Base-by-base conservation (phyloP, 1,139 yeast species). In the Protomyces inouyei region DNA sequence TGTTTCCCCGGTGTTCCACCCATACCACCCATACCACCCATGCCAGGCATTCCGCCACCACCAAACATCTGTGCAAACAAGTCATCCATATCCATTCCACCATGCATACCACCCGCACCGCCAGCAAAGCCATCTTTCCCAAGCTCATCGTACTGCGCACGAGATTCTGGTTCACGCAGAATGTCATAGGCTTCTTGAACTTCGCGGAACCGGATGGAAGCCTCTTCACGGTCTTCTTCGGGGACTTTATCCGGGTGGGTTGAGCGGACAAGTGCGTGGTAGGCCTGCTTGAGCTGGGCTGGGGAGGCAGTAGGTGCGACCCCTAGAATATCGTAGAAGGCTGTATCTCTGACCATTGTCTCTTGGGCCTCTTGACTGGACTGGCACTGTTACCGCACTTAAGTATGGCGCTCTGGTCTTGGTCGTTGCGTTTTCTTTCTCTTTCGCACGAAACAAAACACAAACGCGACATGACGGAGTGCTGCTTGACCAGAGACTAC, bases 241-340 rank as follows among this genome's bases (percentile, higher is more conserved):
- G 97, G 98, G 72, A 93, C 91, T 78, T 93, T 95, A 75, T 93
- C 98, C 0, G 98, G 98, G 75, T 95, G 98, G 68, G 91, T 87
- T 66, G 78, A 80, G 74, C 93, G 86, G 16, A 55, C 64, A 64
- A 86, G 79, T 69, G 83, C 85, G 68, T 91, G 80, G 75, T 87
- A 89, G 0, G 96, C 93, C 74, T 82, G 84, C 70, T 86, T 85
- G 72, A 89, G 87, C 68, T 88, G 95, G 4, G 78, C 76, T 48
- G 82, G 74, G 1, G 86, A 76, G 6, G 96, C 95, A 25, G 83
- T 79, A 21, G 81, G 74, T 9, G 82, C 82, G 9, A 89, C 83
- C 52, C 89, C 97, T 36, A 89, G 80, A 6, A 88, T 78, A 67
- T 82, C 90, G 74, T 88, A 89, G 18, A 61, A 59, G 32, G 48